Evolutionary conservation across 257 asterid species (phyloP).

Genomic region (Solanum clarkiae): DNA sequence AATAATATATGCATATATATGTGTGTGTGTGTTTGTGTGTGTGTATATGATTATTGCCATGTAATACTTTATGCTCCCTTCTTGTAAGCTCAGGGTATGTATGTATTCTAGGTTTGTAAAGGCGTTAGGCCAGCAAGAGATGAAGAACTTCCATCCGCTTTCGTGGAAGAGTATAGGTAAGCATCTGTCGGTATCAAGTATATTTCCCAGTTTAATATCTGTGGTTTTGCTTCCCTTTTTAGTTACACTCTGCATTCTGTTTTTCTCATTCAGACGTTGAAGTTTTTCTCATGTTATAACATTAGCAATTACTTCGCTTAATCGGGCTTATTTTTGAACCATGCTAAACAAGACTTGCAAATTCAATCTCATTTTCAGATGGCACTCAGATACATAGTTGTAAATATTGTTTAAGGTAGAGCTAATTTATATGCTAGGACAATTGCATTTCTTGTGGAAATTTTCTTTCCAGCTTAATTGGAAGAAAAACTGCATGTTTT

Average conservation of each 20-base stretch:
- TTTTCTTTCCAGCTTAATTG: not conserved
- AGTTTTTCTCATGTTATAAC: not conserved
- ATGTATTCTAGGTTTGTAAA: conserved; percentile 52
- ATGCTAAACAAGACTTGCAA: not conserved
- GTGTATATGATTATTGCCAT: not conserved
- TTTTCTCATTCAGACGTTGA: not conserved
- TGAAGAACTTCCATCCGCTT: conserved; percentile 88
- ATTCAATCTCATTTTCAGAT: not conserved
- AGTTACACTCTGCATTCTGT: not conserved
- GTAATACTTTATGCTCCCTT: not conserved
- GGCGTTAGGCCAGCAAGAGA: conserved; percentile 68
- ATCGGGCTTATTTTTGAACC: not conserved
- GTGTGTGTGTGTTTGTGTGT: too few relatives aligned
- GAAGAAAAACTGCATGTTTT: not conserved
- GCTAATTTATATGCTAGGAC: not conserved
- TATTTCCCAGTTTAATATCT: not conserved
- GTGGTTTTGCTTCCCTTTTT: not conserved
- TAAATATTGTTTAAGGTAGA: not conserved
- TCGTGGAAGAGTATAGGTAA: conserved; percentile 82
- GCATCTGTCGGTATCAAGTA: not conserved
- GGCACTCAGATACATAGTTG: not conserved
- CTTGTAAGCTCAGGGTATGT: not conserved
- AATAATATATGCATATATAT: too few relatives aligned
- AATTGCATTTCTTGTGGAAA: not conserved
- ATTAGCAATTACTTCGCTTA: not conserved